Evolutionary conservation across 805 yeast genomes (phyloP), one percentile per base, ranked within the genome.

Genomic region (Wickerhamiella qilinensis): DNA sequence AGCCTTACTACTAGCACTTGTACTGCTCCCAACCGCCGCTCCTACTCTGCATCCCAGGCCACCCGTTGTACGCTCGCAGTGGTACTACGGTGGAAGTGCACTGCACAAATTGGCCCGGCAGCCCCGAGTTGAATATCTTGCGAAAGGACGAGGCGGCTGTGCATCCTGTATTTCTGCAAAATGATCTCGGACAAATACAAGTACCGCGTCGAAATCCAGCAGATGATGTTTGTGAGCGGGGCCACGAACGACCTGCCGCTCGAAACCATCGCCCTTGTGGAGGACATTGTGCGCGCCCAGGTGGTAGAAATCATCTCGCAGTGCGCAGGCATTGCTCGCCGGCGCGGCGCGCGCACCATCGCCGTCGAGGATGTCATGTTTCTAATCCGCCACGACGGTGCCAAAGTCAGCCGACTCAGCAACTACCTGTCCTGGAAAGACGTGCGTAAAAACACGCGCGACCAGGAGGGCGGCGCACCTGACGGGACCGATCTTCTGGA

Each of bases 211-310:
- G 98, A 91, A 62, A 91, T 91, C 51, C 98, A 91, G 59, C 91
- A 62, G 63, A 91, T 91, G 98, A 91, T 91, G 98, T 91, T 91
- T 64, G 98, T 91, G 40, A 70, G 79, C 39, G 98, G 98, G 2
- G 97, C 91, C 56, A 74, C 91, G 1, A 82, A 81, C 48, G 98
- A 91, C 51, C 93, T 97, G 1, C 94, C 96, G 0, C 69, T 78
- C 14, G 93, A 82, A 46, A 83, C 96, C 0, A 81, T 95, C 0
- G 75, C 88, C n/a, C 60, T 91, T 38, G 84, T 88, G 32, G 98
- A 91, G 55, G 97, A 91, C 53, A 84, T 91, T 34, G 97, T 91
- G 2, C 68, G 93, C 33, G 91, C 91, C 1, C 98, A 91, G 57
- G 97, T 91, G 28, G 77, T 86, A 31, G 95, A 88, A 51, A 74